Evolutionary conservation across 192 early-diverging fungal genomes (phyloP).

Genomic region (Endogone sp.): DNA sequence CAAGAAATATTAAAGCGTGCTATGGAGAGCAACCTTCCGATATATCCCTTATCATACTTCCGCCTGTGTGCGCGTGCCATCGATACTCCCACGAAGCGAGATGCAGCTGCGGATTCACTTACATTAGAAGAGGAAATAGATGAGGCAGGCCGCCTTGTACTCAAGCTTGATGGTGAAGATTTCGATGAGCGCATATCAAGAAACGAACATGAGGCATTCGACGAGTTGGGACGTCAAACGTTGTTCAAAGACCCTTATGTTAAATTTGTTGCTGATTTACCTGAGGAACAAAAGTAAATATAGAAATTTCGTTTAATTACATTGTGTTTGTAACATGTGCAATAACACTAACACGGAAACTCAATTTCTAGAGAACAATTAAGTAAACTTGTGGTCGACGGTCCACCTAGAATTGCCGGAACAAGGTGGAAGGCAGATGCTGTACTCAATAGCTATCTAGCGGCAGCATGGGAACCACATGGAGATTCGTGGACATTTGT

Average conservation of each 20-base stretch:
- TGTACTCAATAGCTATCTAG: background rate
- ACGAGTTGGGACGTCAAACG: background rate
- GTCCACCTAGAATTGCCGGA: background rate
- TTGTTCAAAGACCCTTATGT: background rate
- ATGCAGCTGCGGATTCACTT: background rate
- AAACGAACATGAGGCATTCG: background rate
- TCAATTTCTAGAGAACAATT: background rate
- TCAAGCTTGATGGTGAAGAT: background rate
- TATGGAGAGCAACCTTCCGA: background rate
- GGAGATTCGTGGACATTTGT: background rate
- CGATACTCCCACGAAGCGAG: background rate
- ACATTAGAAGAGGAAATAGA: background rate
- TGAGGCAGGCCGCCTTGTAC: background rate
- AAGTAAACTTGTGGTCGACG: background rate
- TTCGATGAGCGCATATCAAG: background rate
- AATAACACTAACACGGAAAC: no score
- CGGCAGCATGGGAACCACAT: background rate
- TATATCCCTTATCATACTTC: background rate
- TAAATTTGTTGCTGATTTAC: background rate
- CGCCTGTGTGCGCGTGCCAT: background rate
- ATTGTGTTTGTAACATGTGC: no score
- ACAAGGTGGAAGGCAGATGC: background rate
- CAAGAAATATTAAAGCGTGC: background rate
- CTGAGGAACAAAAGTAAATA: background rate
- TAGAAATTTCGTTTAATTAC: no score